These are phyloP conservation scores for Hura crepitans DNA, from an alignment of 441 rosid species.

Conservation along the genomic window DNA sequence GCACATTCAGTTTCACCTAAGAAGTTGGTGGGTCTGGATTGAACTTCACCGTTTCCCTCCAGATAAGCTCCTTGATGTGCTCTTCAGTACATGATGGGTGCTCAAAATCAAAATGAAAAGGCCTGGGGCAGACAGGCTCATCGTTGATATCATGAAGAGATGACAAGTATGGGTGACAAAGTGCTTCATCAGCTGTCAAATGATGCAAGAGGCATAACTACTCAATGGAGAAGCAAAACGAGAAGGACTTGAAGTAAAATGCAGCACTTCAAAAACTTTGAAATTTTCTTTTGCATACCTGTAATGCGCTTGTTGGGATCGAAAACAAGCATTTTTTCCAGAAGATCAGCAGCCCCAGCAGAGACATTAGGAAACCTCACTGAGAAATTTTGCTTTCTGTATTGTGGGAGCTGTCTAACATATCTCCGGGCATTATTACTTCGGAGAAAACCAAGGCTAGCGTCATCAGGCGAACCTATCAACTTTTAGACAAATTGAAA, in stretches of 20 bases:
- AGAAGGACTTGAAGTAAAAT: constrained; percentile 4
- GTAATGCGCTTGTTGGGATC: constrained; percentile 89
- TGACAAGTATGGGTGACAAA: constrained; percentile 76
- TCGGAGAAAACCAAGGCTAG: constrained; percentile 81
- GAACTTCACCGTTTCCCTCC: constrained; percentile 75
- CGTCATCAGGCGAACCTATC: constrained; percentile 89
- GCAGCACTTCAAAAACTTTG: constrained; percentile 4
- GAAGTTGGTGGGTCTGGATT: constrained; percentile 48
- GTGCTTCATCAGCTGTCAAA: constrained; percentile 76
- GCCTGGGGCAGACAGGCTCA: constrained; percentile 77
- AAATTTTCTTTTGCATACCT: constrained; percentile 38
- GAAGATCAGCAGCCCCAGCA: constrained; percentile 65
- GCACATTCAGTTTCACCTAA: constrained; percentile 24
- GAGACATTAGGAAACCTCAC: constrained; percentile 69
- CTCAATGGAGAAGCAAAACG: neutral
- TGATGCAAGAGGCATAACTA: constrained; percentile 11
- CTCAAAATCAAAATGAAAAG: constrained; percentile 87
- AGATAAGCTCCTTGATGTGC: constrained; percentile 88
- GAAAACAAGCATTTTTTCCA: constrained; percentile 91
- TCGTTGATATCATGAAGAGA: constrained; percentile 76
- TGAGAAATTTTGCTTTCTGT: constrained; percentile 65
- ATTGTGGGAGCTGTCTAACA: constrained; percentile 83
- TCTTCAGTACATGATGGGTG: constrained; percentile 85
- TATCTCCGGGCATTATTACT: constrained; percentile 86
- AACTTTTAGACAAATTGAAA: constrained; percentile 39